Evolutionary conservation across 2,329 filamentous ascomycete genomes (phyloP).

Genomic region (Nemania diffusa): DNA sequence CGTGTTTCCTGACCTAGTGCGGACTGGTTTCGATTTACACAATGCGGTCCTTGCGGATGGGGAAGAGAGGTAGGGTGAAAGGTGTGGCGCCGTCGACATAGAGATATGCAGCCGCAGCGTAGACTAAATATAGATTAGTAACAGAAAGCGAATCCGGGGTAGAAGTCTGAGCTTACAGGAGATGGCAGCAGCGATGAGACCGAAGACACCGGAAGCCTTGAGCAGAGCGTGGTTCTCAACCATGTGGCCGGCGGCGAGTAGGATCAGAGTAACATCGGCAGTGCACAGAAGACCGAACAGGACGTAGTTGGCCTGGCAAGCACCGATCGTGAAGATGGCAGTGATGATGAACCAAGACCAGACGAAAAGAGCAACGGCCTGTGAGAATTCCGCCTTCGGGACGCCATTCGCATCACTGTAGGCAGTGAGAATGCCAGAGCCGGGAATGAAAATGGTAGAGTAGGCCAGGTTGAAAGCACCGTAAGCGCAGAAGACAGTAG

Average conservation of each 20-base stretch:
- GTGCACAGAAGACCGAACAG: conserved; percentile 39
- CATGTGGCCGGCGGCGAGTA: conserved; percentile 43
- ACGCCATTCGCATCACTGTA: conserved; percentile 50
- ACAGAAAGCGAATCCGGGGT: not conserved
- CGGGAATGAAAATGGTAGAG: conserved; percentile 53
- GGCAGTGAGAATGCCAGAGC: conserved; percentile 51
- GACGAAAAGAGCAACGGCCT: conserved; percentile 45
- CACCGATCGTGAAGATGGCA: conserved; percentile 44
- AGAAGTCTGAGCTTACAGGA: conserved; percentile 37
- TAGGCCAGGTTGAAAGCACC: conserved; percentile 55
- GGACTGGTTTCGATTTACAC: conserved; percentile 27
- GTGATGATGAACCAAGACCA: conserved; percentile 46
- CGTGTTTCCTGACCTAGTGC: conserved; percentile 2
- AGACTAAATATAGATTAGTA: conserved; percentile 35
- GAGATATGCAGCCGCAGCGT: conserved; percentile 40
- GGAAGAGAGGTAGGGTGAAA: conserved; percentile 43
- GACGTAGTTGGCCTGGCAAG: conserved; percentile 41
- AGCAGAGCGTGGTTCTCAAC: conserved; percentile 32
- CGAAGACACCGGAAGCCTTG: conserved; percentile 42
- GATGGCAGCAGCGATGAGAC: conserved; percentile 38
- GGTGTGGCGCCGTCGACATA: conserved; percentile 40
- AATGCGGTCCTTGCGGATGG: conserved; percentile 40
- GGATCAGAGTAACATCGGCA: conserved; percentile 42
- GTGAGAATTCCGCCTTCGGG: conserved; percentile 40
- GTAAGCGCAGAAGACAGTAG: conserved; percentile 53